Percentiles rank a stretch among this genome's conserved stretches.
These are phyloP conservation scores for Ascodesmis nigricans DNA, from an alignment of 495 filamentous ascomycete species.

Conservation along the genomic window DNA sequence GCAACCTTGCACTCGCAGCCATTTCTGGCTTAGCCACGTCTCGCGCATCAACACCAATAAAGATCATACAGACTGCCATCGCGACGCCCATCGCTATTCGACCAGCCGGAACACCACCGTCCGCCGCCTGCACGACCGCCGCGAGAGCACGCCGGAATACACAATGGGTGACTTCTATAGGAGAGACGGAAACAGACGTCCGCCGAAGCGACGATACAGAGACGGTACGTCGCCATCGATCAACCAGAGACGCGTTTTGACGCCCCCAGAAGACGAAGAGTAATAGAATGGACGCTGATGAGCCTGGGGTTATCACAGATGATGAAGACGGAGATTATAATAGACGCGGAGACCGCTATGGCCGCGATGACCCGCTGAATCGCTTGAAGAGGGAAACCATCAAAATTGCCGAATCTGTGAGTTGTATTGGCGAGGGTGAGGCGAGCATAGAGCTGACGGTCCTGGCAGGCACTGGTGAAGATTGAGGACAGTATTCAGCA, in stretches of 20 bases:
- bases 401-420: constrained; percentile 61
- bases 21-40: too few species aligned
- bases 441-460: constrained; percentile 5
- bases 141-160: too few species aligned
- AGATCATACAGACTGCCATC: too few species aligned
- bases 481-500: constrained; percentile 60
- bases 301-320: constrained; percentile 7
- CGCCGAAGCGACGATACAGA: constrained; percentile 19
- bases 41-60: too few species aligned
- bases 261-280: constrained; percentile 1
- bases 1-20: too few species aligned
- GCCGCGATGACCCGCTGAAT: constrained; percentile 45
- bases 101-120: too few species aligned
- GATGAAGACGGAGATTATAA: constrained; percentile 48
- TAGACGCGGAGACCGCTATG: constrained; percentile 52
- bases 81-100: too few species aligned
- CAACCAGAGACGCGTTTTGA: neutral
- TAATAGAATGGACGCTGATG: neutral
- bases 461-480: constrained; percentile 39
- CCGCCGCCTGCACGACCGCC: too few species aligned
- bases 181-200: constrained; percentile 13
- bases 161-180: constrained; percentile 22
- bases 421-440: constrained; percentile 7
- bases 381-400: constrained; percentile 64
- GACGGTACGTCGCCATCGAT: constrained; percentile 10